Base-by-base conservation (phyloP, 306 rosid genomes). In the Canavalia ensiformis region DNA sequence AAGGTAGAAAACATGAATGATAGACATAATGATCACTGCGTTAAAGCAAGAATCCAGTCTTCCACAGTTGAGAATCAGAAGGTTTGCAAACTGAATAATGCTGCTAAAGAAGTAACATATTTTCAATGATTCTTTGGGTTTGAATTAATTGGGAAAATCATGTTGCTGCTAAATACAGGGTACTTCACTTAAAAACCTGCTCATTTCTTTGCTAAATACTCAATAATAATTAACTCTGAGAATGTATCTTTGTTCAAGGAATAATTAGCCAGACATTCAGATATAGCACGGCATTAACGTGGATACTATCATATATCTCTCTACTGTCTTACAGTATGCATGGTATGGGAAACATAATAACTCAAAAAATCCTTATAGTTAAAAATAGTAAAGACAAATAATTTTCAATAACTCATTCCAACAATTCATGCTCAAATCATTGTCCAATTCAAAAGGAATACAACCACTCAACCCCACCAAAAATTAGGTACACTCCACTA, bases 221-320 rank as follows among this genome's bases (percentile, higher is more conserved):
- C 58, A 45, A 59, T 49, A 18, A 49, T 44, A 78, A 13, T 7
- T n/a, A 55, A 68, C 4, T 2, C 10, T 3, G 18, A 4, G 44
- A 80, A 80, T 71, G 11, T 6, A 52, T 5, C 59, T 63, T 63
- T 52, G 66, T 41, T 13, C 47, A 62, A 62, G 67, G 67, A 73
- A 64, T 13, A 81, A 39, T 59, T 65, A 35, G 35, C 34, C 55
- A 29, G 58, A 75, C 25, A 31, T 3, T 50, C 13, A 63, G 68
- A 39, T 31, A 7, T 41, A 42, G 56, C 69, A 55, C 9, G 8
- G 5, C 56, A 42, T 29, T 42, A 69, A 30, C 44, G 76, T 6
- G 37, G 41, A 29, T 54, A 49, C 75, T 54, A 68, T 29, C 29
- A 35, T 31, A 28, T n/a, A 62, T 8, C 34, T 62, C 50, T 37